Percentiles rank a stretch among this genome's conserved stretches.
phyloP scores from a whole-genome alignment of 768 basidiomycete species.

The Holtermanniella nyarrowii region DNA sequence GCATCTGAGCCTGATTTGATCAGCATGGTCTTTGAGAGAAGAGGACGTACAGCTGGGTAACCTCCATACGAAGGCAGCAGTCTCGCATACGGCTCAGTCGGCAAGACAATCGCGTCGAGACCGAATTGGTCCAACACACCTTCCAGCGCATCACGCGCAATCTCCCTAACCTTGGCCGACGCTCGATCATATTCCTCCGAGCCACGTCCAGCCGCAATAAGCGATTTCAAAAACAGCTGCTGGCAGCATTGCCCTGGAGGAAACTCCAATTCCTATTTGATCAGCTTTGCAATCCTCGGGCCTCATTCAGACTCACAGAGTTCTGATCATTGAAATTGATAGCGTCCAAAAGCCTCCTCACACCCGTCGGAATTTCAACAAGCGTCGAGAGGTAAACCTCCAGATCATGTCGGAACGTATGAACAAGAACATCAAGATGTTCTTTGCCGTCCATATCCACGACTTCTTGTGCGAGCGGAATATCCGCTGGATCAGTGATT shows the following conservation, averaged over 20 bases:
- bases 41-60: slow-evolving; percentile 16
- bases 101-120: slow-evolving; percentile 26
- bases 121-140: slow-evolving; percentile 15
- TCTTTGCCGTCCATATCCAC: slow-evolving; percentile 8
- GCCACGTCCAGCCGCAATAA: background rate
- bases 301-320: slow-evolving; percentile 8
- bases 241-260: slow-evolving; percentile 30
- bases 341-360: slow-evolving; percentile 15
- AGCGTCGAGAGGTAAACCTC: slow-evolving; percentile 16
- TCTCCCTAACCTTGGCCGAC: background rate
- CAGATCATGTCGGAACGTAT: slow-evolving; percentile 21
- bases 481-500: slow-evolving; percentile 11
- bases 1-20: slow-evolving; percentile 3
- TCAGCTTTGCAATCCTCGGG: too few species aligned
- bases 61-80: slow-evolving; percentile 13
- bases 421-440: slow-evolving; percentile 13
- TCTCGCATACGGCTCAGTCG: slow-evolving; percentile 16
- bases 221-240: slow-evolving; percentile 14
- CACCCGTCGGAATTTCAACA: slow-evolving; percentile 1
- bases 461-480: slow-evolving; percentile 13
- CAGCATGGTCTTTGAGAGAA: background rate
- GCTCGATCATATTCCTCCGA: background rate
- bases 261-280: slow-evolving; percentile 22
- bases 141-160: background rate
- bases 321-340: slow-evolving; percentile 28